Evolutionary conservation across 192 early-diverging fungal species (phyloP).

Genomic region (Rhizophlyctis rosea): DNA sequence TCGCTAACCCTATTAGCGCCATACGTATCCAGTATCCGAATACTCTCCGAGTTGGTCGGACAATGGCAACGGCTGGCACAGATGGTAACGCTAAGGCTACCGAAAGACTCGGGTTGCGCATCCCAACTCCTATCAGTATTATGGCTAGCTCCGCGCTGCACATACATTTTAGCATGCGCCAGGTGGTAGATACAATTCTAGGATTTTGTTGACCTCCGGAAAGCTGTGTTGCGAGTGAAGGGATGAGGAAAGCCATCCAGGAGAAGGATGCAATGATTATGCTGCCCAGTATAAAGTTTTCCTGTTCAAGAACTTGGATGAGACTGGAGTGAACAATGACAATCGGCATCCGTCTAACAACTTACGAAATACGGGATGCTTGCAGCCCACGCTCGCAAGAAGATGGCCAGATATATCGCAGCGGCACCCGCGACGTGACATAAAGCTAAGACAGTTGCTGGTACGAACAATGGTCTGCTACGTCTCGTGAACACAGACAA

Average conservation of each 20-base stretch:
- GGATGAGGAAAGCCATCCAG: conserved; percentile 5
- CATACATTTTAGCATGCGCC: conserved; percentile 43
- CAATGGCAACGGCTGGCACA: conserved; percentile 35
- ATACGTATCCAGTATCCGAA: conserved; percentile 15
- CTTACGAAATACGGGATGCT: too few relatives aligned
- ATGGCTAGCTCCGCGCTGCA: conserved; percentile 24
- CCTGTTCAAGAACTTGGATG: not conserved
- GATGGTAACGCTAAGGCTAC: conserved; percentile 32
- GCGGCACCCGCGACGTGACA: conserved; percentile 17
- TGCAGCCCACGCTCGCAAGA: too few relatives aligned
- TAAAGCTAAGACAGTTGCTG: conserved; percentile 19
- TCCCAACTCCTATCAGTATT: conserved; percentile 32
- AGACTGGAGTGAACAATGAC: not conserved
- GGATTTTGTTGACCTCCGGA: too few relatives aligned
- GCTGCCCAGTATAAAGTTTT: conserved; percentile 10
- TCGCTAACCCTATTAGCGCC: conserved; percentile 18
- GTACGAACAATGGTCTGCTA: conserved; percentile 27
- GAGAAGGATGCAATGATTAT: not conserved
- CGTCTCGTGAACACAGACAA: conserved; percentile 21
- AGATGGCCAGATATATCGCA: conserved; percentile 23
- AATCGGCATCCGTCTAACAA: too few relatives aligned
- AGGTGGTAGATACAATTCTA: too few relatives aligned
- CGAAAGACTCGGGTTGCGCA: conserved; percentile 42
- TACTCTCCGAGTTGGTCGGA: conserved; percentile 12
- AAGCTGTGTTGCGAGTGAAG: too few relatives aligned